Conservation (phyloP, 257 asterid genomes). For the Scutellaria minor region DNA sequence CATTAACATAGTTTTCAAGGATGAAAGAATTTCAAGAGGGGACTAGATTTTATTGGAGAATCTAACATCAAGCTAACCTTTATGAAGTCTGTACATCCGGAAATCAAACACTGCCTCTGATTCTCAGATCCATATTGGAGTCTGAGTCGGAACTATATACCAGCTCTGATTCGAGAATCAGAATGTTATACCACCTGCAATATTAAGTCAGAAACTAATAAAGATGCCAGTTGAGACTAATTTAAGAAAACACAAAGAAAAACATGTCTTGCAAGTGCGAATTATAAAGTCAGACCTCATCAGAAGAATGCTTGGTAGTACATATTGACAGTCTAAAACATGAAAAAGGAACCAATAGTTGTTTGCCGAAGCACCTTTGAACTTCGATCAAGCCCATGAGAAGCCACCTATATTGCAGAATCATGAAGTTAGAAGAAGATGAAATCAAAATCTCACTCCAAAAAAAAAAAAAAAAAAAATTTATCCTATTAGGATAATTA, state of each 20-base stretch:
- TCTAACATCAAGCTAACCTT: slow-evolving; percentile 38
- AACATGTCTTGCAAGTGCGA: background rate
- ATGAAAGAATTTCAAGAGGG: too few relatives aligned
- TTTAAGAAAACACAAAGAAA: background rate
- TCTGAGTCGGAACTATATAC: slow-evolving; percentile 32
- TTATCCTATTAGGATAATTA: slow-evolving; percentile 4
- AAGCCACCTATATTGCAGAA: slow-evolving; percentile 73
- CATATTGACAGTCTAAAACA: slow-evolving; percentile 59
- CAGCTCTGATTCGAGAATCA: slow-evolving; percentile 33
- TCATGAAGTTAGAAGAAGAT: slow-evolving; percentile 32
- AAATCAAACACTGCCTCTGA: slow-evolving; percentile 30
- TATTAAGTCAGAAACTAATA: slow-evolving; percentile 11
- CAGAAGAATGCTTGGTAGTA: slow-evolving; percentile 32
- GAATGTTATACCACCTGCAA: slow-evolving; percentile 48
- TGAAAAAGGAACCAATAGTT: slow-evolving; percentile 75
- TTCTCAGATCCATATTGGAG: slow-evolving; percentile 28
- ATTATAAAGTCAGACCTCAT: slow-evolving; percentile 47
- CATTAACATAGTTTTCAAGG: too few relatives aligned
- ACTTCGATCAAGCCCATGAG: slow-evolving; percentile 96
- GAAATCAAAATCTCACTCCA: slow-evolving; percentile 1
- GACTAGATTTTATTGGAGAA: background rate
- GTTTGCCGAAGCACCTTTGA: slow-evolving; percentile 93
- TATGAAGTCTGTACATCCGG: slow-evolving; percentile 39
- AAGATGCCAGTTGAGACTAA: background rate
- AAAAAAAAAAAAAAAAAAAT: background rate